Evolutionary conservation across 1,284 basidiomycete genomes (phyloP).

Genomic region (Naganishia sp.): DNA sequence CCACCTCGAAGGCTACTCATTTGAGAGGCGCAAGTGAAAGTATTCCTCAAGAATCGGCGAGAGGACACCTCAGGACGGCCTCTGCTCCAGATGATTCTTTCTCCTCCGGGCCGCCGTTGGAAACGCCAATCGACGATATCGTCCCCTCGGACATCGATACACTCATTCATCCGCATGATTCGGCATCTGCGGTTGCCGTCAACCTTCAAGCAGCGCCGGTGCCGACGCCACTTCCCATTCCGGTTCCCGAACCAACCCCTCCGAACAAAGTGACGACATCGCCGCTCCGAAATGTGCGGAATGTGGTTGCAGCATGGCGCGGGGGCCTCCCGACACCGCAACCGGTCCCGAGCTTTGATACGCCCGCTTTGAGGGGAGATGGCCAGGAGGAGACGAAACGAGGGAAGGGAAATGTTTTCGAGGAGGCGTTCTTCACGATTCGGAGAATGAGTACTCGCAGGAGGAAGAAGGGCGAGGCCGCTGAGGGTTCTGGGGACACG

Average conservation of each 20-base stretch:
- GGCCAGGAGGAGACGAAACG: not conserved
- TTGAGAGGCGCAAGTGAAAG: not conserved
- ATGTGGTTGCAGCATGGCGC: constrained; percentile 35
- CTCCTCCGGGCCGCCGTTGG: not conserved
- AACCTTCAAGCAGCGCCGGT: not conserved
- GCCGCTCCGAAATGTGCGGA: constrained; percentile 31
- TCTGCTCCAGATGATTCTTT: not conserved
- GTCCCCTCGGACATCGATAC: constrained; percentile 1
- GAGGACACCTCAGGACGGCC: not conserved
- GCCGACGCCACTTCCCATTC: not conserved
- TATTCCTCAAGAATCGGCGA: not conserved
- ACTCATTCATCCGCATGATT: constrained; percentile 3
- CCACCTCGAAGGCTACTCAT: not conserved
- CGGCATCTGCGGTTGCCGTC: constrained; percentile 1
- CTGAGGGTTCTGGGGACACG: not conserved
- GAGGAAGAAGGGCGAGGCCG: not conserved
- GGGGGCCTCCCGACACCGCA: constrained; percentile 9
- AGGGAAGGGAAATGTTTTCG: constrained; percentile 14
- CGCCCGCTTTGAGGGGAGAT: not conserved
- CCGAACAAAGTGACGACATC: constrained; percentile 12
- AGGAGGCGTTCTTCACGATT: constrained; percentile 34
- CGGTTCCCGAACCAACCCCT: not conserved
- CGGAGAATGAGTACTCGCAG: constrained; percentile 32
- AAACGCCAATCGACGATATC: not conserved
- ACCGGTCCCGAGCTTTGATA: not conserved